Base-by-base conservation (phyloP, 2,329 filamentous ascomycete genomes). In the Ophiostoma angusticollis region DNA sequence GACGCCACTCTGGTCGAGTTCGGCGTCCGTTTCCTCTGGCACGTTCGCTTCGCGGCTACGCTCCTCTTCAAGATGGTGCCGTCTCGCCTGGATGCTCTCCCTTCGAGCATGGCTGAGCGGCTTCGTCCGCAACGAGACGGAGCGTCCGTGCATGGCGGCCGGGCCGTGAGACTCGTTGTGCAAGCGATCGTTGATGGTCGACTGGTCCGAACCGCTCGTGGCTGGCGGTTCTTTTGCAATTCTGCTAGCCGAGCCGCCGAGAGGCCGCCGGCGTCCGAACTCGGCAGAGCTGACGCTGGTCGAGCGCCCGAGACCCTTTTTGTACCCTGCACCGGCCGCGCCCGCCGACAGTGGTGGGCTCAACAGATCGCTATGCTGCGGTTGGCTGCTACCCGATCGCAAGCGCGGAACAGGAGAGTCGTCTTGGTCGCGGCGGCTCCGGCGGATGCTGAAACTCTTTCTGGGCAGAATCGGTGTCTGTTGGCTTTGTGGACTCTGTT, bases 261-360 rank as follows among this genome's bases (percentile, higher is more conserved):
- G 49, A 64, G 70, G 60, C 39, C 47, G 47, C 13, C 82, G 74
- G 44, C 82, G 68, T 45, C 84, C 72, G 44, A 84, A 77, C 46
- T 93, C 86, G 21, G 80, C 84, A 2, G 84, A 91, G 52, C 87
- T 93, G 39, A 95, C 87, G 54, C 87, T 95, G 8, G 89, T 86
- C 6, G 86, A 94, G 45, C 89, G 74, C 25, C 84, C 84, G 14
- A 95, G 65, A 9, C 77, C 78, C 49, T 81, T 81, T 34, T 73
- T 77, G 38, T 71, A 70, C 31, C 73, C 70, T 16, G 75, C 66
- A 35, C 63, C 62, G 39, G 58, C 52, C 21, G 61, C 72, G 28
- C 76, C 78, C 16, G 71, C 68, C 6, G 78, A 73, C 46, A 70
- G 60, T 1, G 83, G 82, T 0, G 85, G 82, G 43, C 80, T 80